A percentile compares a stretch with the other conserved stretches of the same genome.
phyloP scores from a whole-genome alignment of 805 yeast species.

The Metschnikowia drakensbergensis region DNA sequence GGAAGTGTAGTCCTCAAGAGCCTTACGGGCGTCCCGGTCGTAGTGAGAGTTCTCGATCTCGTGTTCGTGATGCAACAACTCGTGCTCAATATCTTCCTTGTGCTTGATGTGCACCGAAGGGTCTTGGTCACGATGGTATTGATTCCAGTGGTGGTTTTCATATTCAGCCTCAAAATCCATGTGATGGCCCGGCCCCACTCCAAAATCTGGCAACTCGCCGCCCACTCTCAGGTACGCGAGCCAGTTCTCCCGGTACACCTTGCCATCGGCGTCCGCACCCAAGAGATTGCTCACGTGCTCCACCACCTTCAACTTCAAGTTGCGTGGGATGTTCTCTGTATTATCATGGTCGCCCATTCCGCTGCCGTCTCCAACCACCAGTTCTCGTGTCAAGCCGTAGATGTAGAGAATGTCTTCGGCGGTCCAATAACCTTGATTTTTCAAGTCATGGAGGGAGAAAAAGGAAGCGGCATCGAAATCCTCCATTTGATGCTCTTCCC shows the following conservation, averaged over 20 bases:
- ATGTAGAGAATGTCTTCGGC: conserved; percentile 65
- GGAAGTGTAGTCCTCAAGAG: conserved; percentile 29
- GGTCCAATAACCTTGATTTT: conserved; percentile 54
- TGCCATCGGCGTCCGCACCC: conserved; percentile 65
- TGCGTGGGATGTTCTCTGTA: conserved; percentile 50
- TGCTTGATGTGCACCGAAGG: conserved; percentile 80
- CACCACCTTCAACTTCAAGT: conserved; percentile 53
- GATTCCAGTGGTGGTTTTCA: conserved; percentile 91
- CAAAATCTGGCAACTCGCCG: conserved; percentile 82
- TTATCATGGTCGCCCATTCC: conserved; percentile 78
- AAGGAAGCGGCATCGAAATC: conserved; percentile 70
- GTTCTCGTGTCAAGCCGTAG: conserved; percentile 74
- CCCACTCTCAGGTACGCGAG: conserved; percentile 55
- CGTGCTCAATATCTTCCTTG: conserved; percentile 87
- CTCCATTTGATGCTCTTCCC: conserved; percentile 77
- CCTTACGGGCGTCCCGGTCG: conserved; percentile 26
- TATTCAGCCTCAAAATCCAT: conserved; percentile 90
- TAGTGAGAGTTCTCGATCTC: conserved; percentile 62
- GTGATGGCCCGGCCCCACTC: conserved; percentile 92
- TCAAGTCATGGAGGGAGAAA: conserved; percentile 75
- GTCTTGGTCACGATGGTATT: conserved; percentile 70
- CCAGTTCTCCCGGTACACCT: conserved; percentile 68
- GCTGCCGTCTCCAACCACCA: conserved; percentile 80
- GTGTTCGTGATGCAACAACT: conserved; percentile 77
- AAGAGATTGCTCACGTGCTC: conserved; percentile 52